Evolutionary conservation across 371 early-diverging fungal genomes (phyloP).

Genomic region (Smittium mucronatum): DNA sequence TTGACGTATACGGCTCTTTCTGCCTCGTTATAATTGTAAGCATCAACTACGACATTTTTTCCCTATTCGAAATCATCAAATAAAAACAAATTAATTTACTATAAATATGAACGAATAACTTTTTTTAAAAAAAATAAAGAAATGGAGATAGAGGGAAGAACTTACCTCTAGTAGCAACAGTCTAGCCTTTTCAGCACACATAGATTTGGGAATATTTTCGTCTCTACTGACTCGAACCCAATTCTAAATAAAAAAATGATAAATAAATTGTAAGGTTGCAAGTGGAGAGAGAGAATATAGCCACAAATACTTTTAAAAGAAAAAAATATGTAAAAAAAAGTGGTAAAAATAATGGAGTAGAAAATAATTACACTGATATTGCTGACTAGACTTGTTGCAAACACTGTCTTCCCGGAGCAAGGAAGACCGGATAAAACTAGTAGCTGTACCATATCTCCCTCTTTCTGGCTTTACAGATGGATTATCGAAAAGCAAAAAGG

Average conservation of each 20-base stretch:
- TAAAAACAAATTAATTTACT: not conserved
- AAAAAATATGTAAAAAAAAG: not conserved
- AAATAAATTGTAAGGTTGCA: too few relatives aligned
- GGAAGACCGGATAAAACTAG: conserved; percentile 52
- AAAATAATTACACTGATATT: too few relatives aligned
- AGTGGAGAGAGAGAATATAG: too few relatives aligned
- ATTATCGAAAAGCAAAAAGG: too few relatives aligned
- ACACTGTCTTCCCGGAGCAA: conserved; percentile 54
- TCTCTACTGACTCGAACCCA: conserved; percentile 54
- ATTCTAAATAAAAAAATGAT: conserved; percentile 21
- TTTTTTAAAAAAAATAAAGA: too few relatives aligned
- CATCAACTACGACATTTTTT: conserved; percentile 54
- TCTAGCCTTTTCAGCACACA: conserved; percentile 43
- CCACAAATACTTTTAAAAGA: too few relatives aligned
- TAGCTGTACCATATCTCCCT: conserved; percentile 37
- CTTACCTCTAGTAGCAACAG: conserved; percentile 22
- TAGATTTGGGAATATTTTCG: conserved; percentile 46
- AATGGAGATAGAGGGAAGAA: too few relatives aligned
- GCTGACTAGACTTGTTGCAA: conserved; percentile 40
- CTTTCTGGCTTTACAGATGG: too few relatives aligned
- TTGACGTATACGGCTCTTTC: conserved; percentile 59
- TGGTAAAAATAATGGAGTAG: not conserved
- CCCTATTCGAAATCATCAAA: conserved; percentile 18
- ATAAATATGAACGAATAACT: not conserved
- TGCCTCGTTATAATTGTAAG: conserved; percentile 59